phyloP scores from a whole-genome alignment of 495 filamentous ascomycete species.

The Annulohypoxylon bovei region DNA sequence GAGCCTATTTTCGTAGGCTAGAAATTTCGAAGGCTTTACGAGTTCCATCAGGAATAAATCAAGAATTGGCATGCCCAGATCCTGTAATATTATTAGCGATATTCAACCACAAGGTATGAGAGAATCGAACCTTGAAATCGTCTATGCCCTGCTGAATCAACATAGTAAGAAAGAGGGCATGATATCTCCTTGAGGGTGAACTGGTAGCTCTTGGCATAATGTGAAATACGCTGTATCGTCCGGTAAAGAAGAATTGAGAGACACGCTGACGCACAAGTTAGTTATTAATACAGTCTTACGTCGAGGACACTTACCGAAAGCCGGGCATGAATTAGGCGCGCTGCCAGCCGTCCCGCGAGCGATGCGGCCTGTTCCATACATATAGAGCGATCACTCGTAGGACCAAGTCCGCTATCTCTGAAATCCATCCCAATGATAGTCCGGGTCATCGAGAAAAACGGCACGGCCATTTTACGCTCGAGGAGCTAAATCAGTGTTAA shows the following conservation, averaged over 20 bases:
- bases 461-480: constrained; percentile 50
- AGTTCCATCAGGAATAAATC: constrained; percentile 54
- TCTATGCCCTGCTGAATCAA: constrained; percentile 53
- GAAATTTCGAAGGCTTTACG: constrained; percentile 48
- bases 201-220: constrained; percentile 44
- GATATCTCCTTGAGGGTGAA: constrained; percentile 46
- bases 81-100: constrained; percentile 33
- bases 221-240: constrained; percentile 53
- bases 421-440: constrained; percentile 41
- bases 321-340: constrained; percentile 53
- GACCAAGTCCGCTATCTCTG: constrained; percentile 23
- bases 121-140: constrained; percentile 44
- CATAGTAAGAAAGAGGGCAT: constrained; percentile 53
- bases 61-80: constrained; percentile 47
- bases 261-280: constrained; percentile 44
- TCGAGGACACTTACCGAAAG: constrained; percentile 43
- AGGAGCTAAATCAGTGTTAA: constrained; percentile 38
- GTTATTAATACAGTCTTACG: background rate
- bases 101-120: background rate
- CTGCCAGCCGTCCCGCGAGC: constrained; percentile 51
- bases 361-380: constrained; percentile 53
- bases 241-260: constrained; percentile 51
- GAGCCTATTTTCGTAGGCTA: constrained; percentile 56
- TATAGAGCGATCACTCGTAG: constrained; percentile 41
- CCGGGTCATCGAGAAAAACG: constrained; percentile 56